Base-by-base conservation (phyloP, 1,284 basidiomycete genomes). In the Leccinum solheimii region DNA sequence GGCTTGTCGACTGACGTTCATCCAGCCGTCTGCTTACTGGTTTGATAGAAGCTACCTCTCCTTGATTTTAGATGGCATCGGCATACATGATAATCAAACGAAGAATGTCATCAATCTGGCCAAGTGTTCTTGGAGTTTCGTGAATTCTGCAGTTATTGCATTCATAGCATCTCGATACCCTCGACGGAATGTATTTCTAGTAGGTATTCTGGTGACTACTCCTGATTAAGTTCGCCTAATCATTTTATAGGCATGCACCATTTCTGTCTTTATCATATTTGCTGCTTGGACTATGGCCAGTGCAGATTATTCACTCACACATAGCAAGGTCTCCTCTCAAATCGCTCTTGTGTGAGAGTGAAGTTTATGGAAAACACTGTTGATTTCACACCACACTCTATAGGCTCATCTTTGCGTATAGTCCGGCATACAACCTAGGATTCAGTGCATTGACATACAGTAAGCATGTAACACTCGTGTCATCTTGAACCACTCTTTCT, bases 191-290 rank as follows among this genome's bases (percentile, higher is more conserved):
- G 56, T 68, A 4, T 71, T 48, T 56, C 48, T 72, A 14, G 70
- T 69, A 21, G 54, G 68, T 45, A 30, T 19, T 14, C 3, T 14
- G 13, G 26, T 50, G 5, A 27, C n/a, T 26, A 23, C 16, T 21
- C 11, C 6, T 51, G 21, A n/a, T 30, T 6, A 3, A 9, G 2
- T 43, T 21, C 19, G 38, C 36, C 55, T 62, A 13, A 66, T 55
- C 10, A 48, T 45, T 19, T 3, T n/a, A 5, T 27, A 67, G 69
- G 16, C 23, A 1, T 66, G 53, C 11, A 49, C 67, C 7, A 27
- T 62, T 14, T 68, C 66, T 16, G 10, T 72, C 6, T 57, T 70
- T 1, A n/a, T 64, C 14, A 43, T 72, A 5, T 69, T 72, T 10
- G 34, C 38, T 21, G 54, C 59, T 2, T 72, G 64, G 66, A 69